Base-by-base conservation (phyloP, 2,329 filamentous ascomycete species). In the Fusarium dlaminii region DNA sequence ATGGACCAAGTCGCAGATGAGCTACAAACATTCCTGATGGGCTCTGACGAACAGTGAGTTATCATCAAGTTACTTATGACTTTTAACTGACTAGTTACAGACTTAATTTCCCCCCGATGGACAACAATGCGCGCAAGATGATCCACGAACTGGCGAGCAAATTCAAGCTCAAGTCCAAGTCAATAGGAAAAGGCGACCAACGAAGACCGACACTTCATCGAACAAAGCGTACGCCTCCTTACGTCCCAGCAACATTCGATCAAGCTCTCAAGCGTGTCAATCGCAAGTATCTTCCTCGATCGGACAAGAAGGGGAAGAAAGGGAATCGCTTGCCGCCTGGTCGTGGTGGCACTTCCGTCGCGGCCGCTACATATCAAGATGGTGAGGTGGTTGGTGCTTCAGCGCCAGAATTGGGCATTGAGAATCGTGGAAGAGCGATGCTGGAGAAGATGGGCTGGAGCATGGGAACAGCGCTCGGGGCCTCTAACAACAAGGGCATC, bases 391-490 rank as follows among this genome's bases (percentile, higher is more conserved):
- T 98, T 6, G 96, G 96, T 54, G 94, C 90, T 4, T 90, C 91
- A 54, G 95, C 96, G 4, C 93, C 95, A 17, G 95, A 98, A 81
- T 87, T 99, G 37, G 93, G 94, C 3, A 86, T 87, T 9, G 93
- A 93, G 60, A 98, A 98, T 80, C 94, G 90, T 75, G 96, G 96
- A 17, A 90, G 94, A 57, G 90, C 91, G 7, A 93, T 99, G 90
- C 84, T 99, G 73, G 94, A 97, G 84, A 98, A 96, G 84, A 98
- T 98, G 96, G 96, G 96, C 8, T 99, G 96, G 95, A 93, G 90
- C 70, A 92, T 88, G 59, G 96, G 96, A 10, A 97, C 92, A 79
- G 93, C 93, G 4, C 87, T 99, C 2, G 96, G 96, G 59, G 90
- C 93, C 17, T 80, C 86, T 3, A 91, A 97, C 72, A 98, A 97